A percentile compares a stretch with the other conserved stretches of the same genome.
phyloP scores from a whole-genome alignment of 2,329 filamentous ascomycete species.

The Diaporthe destruens region DNA sequence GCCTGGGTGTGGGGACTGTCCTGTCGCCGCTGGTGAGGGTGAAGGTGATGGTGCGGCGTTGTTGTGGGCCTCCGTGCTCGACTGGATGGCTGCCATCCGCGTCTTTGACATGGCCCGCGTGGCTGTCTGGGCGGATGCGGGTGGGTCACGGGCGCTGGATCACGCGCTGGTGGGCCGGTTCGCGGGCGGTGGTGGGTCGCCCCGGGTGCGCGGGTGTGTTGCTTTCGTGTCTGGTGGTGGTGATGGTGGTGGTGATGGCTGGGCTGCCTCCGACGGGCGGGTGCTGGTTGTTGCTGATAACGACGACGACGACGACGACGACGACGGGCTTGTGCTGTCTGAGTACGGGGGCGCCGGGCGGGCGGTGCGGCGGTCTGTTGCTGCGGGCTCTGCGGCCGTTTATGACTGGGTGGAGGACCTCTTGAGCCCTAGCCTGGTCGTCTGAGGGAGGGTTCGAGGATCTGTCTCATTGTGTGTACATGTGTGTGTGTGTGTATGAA shows the following conservation, averaged over 20 bases:
- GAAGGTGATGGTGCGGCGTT: slow-evolving; percentile 60
- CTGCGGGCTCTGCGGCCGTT: background rate
- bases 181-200: background rate
- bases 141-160: too few species aligned
- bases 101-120: slow-evolving; percentile 69
- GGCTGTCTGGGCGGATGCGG: slow-evolving; percentile 74
- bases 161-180: slow-evolving; percentile 18
- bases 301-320: background rate
- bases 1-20: slow-evolving; percentile 76
- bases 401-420: slow-evolving; percentile 46
- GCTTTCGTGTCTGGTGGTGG: background rate
- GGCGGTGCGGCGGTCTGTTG: slow-evolving; percentile 14
- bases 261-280: background rate
- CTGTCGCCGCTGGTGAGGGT: slow-evolving; percentile 64
- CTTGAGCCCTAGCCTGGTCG: background rate
- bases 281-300: slow-evolving; percentile 33
- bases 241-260: background rate
- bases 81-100: slow-evolving; percentile 65
- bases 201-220: slow-evolving; percentile 26
- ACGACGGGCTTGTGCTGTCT: slow-evolving; percentile 16
- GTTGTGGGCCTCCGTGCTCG: slow-evolving; percentile 71
- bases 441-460: background rate
- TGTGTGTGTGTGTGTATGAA: background rate
- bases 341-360: slow-evolving; percentile 14
- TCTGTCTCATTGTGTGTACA: background rate